Evolutionary conservation across 768 basidiomycete species (phyloP), one percentile per base, ranked within the genome.

Genomic region (Tricholoma sp.): DNA sequence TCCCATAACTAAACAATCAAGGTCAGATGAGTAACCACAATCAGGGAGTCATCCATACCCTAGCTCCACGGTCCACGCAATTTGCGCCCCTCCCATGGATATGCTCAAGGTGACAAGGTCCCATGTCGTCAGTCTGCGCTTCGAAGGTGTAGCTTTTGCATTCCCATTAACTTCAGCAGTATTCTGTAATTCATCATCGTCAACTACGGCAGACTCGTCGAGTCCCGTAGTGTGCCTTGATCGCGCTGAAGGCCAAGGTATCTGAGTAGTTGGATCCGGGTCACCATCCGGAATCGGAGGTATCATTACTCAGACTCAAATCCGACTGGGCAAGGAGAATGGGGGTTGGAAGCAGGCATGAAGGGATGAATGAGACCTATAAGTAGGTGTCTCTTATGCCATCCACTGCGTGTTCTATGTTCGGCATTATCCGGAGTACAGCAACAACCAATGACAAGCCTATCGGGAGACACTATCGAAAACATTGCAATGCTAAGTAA

Each of bases 61-160:
- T 22, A 95, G 83, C 67, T 96, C 94, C 3, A 97, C 89, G 1
- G 94, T 96, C 95, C 95, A 98, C 1, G 92, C 89, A 22, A 98
- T 86, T 73, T 97, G 91, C 5, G 90, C 91, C 14, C 96, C 96
- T 45, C 85, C 93, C 90, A 98, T 95, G 7, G 94, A 91, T 59
- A 97, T 82, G 58, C 87, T 91, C 63, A 94, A 76, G 2, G 89
- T 89, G 64, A 92, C 80, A 57, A 94, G 81, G 68, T 89, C 78
- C 86, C 86, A 87, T 69, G 84, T 83, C 11, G 79, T 70, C 52
- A 81, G 61, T 4, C 61, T 70, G 43, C 76, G 76, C 63, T 67
- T 77, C 57, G 62, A 71, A 55, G 62, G 63, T 29, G 65, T 64
- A 16, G 62, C 54, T 24, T 66, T 65, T 37, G 63, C 58, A 50